These are phyloP conservation scores for Barbatosphaeria neglecta DNA, from an alignment of 495 filamentous ascomycete genomes.

Conservation along the genomic window DNA sequence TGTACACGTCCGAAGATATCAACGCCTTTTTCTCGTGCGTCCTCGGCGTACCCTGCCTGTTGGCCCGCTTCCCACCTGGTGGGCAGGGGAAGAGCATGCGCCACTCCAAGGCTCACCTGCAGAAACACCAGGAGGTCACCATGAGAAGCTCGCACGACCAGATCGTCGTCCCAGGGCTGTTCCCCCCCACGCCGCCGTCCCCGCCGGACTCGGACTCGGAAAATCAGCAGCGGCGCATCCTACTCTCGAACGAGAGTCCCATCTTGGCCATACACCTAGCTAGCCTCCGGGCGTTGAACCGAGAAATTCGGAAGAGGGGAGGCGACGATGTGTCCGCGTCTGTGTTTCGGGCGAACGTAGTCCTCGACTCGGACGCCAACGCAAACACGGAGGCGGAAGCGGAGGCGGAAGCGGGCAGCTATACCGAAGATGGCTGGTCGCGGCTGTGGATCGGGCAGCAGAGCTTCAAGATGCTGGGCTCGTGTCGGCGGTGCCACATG, in stretches of 20 bases:
- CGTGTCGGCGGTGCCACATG: slow-evolving; percentile 88
- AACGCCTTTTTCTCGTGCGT: slow-evolving; percentile 62
- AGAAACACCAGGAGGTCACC: slow-evolving; percentile 38
- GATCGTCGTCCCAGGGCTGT: slow-evolving; percentile 41
- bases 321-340: slow-evolving; percentile 51
- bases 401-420: slow-evolving; percentile 3
- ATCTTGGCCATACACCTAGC: slow-evolving; percentile 73
- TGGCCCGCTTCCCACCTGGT: slow-evolving; percentile 67
- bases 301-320: slow-evolving; percentile 47
- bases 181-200: slow-evolving; percentile 36
- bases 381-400: too few species aligned
- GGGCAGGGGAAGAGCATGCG: slow-evolving; percentile 43
- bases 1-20: slow-evolving; percentile 51
- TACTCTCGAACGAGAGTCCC: slow-evolving; percentile 84
- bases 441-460: slow-evolving; percentile 38
- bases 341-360: slow-evolving; percentile 72
- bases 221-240: slow-evolving; percentile 42
- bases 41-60: slow-evolving; percentile 62
- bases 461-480: slow-evolving; percentile 59
- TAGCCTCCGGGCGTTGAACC: slow-evolving; percentile 68
- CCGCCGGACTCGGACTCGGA: slow-evolving; percentile 37
- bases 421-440: slow-evolving; percentile 47
- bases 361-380: slow-evolving; percentile 52
- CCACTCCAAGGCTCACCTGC: slow-evolving; percentile 53
- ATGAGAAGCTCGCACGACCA: slow-evolving; percentile 8